Base-by-base conservation (phyloP, 2,329 filamentous ascomycete genomes). In the Huntiella abstrusa region DNA sequence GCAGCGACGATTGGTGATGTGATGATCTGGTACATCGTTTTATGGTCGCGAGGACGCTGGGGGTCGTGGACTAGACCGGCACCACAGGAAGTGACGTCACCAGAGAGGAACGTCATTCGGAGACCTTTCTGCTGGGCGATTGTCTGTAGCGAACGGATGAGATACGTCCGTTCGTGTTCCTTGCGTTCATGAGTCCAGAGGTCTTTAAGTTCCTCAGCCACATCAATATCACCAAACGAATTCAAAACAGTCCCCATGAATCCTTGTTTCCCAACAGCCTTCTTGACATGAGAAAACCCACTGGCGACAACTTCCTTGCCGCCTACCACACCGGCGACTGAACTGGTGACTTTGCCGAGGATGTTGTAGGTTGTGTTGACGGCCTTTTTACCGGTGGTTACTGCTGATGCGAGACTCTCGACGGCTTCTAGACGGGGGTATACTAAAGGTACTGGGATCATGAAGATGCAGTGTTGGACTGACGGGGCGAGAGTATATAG, bases 1-100 rank as follows among this genome's bases (percentile, higher is more conserved):
- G 83, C 81, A 41, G 93, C 92, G 46, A 96, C 88, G 51, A 98
- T 84, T 5, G 86, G 79, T 3, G 86, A 87, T 1, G 87, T 80
- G 59, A 96, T 95, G 59, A 98, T 73, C 61, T 98, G 91, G 65
- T 96, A 98, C 88, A 98, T 98, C 22, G 91, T 95, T 65, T 96
- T 98, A 70, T 96, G 86, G 62, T 96, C 86, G 35, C 76, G 77
- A 0, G 88, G 88, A 59, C 91, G 84, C 15, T 81, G 73, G 0
- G 91, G 91, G 62, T 98, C 91, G 62, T 98, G 91, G 1, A 98
- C 77, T 8, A 98, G 73, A 49, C 91, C 91, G 16, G 91, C 91
- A 53, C 91, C 91, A 53, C 83, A 87, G 55, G 78, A 82, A 61
- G 88, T 91, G 59, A 96, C 88, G 56, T 82, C 82, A 57, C 91